phyloP scores from a whole-genome alignment of 371 early-diverging fungal genomes.

The Rhizopus stolonifer region DNA sequence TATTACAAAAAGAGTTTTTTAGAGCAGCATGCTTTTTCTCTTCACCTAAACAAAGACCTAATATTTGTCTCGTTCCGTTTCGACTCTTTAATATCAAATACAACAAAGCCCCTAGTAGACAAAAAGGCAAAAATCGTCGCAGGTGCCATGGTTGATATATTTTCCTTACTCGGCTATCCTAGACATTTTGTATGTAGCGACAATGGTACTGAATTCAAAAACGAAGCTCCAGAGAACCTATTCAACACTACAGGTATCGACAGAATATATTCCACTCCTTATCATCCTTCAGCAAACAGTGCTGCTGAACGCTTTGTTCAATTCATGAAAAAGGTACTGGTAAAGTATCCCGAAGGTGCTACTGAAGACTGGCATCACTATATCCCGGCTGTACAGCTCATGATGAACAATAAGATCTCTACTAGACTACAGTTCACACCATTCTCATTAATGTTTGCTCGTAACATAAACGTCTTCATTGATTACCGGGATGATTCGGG shows the following conservation, averaged over 20 bases:
- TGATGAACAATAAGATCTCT: conserved; percentile 12
- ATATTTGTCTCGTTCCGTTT: no score
- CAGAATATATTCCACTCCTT: conserved; percentile 11
- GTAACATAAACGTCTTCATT: conserved; percentile 2
- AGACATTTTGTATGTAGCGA: background rate
- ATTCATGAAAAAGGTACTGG: background rate
- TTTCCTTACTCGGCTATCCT: background rate
- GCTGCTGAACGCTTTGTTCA: conserved; percentile 8
- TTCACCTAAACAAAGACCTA: no score
- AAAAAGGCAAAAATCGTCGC: conserved; percentile 1
- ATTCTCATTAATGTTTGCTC: conserved; percentile 10
- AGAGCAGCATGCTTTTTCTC: no score
- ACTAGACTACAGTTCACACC: conserved; percentile 9
- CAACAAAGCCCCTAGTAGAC: conserved; percentile 1
- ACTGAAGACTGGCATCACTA: conserved; percentile 10
- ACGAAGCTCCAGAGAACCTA: background rate
- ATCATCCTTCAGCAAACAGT: conserved; percentile 18
- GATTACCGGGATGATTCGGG: conserved; percentile 1
- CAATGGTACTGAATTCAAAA: background rate
- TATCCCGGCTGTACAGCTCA: conserved; percentile 9
- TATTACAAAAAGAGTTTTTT: no score
- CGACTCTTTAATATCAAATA: no score
- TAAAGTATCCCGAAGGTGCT: conserved; percentile 9
- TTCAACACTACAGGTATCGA: background rate
- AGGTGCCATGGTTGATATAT: conserved; percentile 2